These are phyloP conservation scores for Claviceps monticola DNA, from an alignment of 2,329 filamentous ascomycete species.

Conservation along the genomic window DNA sequence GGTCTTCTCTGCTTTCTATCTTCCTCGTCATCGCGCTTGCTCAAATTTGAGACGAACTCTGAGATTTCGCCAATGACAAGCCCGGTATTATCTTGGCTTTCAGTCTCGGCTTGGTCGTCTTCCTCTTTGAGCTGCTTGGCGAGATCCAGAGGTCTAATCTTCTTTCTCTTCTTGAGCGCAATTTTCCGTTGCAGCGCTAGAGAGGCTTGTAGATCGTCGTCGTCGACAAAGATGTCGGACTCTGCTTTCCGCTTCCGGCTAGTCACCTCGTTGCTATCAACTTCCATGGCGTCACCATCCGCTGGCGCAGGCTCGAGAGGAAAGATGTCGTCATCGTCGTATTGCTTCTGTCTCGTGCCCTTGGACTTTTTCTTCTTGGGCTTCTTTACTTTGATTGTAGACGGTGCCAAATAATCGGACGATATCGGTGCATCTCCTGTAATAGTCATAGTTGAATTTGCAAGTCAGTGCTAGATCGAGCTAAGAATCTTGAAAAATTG, in stretches of 20 bases:
- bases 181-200: slow-evolving; percentile 70
- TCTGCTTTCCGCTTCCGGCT: slow-evolving; percentile 51
- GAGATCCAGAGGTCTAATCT: slow-evolving; percentile 71
- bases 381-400: slow-evolving; percentile 86
- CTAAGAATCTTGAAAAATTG: background rate
- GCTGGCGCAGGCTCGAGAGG: slow-evolving; percentile 23
- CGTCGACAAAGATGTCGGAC: slow-evolving; percentile 64
- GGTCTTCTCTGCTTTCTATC: slow-evolving; percentile 36
- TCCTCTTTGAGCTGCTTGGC: slow-evolving; percentile 60
- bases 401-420: slow-evolving; percentile 80
- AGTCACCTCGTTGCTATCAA: slow-evolving; percentile 44
- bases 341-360: slow-evolving; percentile 53
- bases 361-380: slow-evolving; percentile 88
- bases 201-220: slow-evolving; percentile 81
- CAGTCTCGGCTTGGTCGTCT: slow-evolving; percentile 29
- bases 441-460: background rate
- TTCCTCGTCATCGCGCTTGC: slow-evolving; percentile 47
- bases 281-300: slow-evolving; percentile 52
- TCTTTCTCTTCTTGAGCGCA: slow-evolving; percentile 86
- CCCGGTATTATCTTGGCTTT: slow-evolving; percentile 31
- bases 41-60: slow-evolving; percentile 81
- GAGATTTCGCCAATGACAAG: slow-evolving; percentile 93
- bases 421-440: slow-evolving; percentile 22
- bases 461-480: background rate
- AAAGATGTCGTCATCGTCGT: slow-evolving; percentile 50